phyloP scores from a whole-genome alignment of 257 asterid species.

The Lycium barbarum region DNA sequence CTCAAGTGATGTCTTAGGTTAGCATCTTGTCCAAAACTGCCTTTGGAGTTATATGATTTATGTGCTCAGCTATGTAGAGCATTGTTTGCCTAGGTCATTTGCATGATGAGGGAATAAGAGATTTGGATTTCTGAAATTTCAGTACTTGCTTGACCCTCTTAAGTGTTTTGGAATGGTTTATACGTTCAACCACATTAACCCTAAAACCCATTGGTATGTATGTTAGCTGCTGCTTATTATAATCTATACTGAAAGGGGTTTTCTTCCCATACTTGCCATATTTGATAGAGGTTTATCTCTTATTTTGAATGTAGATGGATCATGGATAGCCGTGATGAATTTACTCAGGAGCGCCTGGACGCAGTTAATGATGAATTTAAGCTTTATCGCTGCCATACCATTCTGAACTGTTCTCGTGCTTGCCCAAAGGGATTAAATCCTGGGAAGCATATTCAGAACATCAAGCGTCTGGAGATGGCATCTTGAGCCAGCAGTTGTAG shows the following conservation, averaged over 20 bases:
- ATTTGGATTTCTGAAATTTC: neutral
- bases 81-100: neutral
- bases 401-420: constrained; percentile 91
- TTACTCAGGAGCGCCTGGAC: constrained; percentile 85
- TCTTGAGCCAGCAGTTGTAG: neutral
- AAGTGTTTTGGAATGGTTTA: neutral
- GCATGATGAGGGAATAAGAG: neutral
- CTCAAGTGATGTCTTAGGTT: neutral
- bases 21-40: neutral
- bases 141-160: constrained; percentile 6
- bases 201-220: neutral
- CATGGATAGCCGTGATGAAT: constrained; percentile 97
- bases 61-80: neutral
- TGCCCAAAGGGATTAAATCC: constrained; percentile 98
- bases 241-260: no score
- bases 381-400: constrained; percentile 93
- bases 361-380: constrained; percentile 85
- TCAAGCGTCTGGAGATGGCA: constrained; percentile 76
- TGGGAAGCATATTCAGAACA: constrained; percentile 88
- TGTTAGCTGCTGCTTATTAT: no score
- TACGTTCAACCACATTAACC: neutral
- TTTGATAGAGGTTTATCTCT: neutral
- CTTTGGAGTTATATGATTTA: constrained; percentile 12
- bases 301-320: constrained; percentile 73
- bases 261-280: neutral